Evolutionary conservation across 2,329 filamentous ascomycete species (phyloP), one percentile per base, ranked within the genome.

Genomic region (Aaosphaeria pasadenensis): DNA sequence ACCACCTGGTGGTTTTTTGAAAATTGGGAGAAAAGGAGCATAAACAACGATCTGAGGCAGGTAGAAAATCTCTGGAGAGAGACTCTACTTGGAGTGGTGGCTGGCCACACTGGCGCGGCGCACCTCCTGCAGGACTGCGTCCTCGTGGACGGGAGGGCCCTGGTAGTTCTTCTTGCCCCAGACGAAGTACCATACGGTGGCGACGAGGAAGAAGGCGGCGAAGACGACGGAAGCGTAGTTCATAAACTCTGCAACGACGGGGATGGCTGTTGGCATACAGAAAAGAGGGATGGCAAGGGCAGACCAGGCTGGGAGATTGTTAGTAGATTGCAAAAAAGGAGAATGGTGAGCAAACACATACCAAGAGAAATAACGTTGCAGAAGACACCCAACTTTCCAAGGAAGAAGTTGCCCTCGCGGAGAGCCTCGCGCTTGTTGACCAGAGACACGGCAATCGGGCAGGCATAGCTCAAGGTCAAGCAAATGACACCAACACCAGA

Each of bases 211-310:
- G 52, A 87, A 85, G 5, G 76, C 84, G 29, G 86, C 79, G 57
- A 89, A 88, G n/a, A 90, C 86, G 32, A 84, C 86, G 11, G 83
- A 83, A 1, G 86, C 86, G 67, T 88, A 90, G 76, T 90, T 90
- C 76, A 89, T 85, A 36, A 74, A 77, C 13, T 71, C 64, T 5
- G 77, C 69, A 0, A 77, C 78, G 36, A 87, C 83, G 5, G 83
- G 83, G n/a, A 87, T 72, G 39, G 70, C 70, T 0, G 82, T 78
- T 0, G 85, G 86, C 83, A 88, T 87, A 70, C 83, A 89, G 76
- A 89, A 89, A 11, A 89, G 79, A 1, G 86, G 85, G 45, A 89
- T 81, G 33, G 84, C 85, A 46, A 90, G 77, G 11, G 77, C 57
- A 46, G 83, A 85, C 86, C 86, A 89, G 41, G 53, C 68, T 70